These are phyloP conservation scores for Mycena kentingensis DNA, from an alignment of 768 basidiomycete species.

Conservation along the genomic window DNA sequence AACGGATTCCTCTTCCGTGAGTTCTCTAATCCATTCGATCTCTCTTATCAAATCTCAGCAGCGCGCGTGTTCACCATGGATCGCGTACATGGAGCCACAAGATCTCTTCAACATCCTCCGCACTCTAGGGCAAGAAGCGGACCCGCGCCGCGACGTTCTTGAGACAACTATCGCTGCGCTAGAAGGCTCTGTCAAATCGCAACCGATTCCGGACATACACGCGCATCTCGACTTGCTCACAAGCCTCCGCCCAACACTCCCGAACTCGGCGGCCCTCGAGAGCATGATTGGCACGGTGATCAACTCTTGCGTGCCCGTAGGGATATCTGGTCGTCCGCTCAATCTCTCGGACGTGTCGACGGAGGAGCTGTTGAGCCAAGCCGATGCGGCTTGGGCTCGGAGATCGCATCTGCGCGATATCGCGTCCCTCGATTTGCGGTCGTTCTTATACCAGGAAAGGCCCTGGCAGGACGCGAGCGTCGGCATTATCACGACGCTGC, in stretches of 20 bases:
- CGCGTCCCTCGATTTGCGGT: slow-evolving; percentile 28
- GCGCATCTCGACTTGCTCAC: slow-evolving; percentile 41
- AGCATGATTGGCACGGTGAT: slow-evolving; percentile 48
- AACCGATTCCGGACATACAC: slow-evolving; percentile 31
- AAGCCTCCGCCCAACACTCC: slow-evolving; percentile 35
- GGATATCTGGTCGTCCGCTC: slow-evolving; percentile 32
- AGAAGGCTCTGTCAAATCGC: slow-evolving; percentile 22
- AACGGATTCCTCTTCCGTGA: slow-evolving; percentile 19
- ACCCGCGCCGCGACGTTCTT: slow-evolving; percentile 28
- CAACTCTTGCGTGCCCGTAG: slow-evolving; percentile 41
- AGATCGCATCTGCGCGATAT: slow-evolving; percentile 23
- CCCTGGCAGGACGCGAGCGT: slow-evolving; percentile 48
- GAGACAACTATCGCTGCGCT: slow-evolving; percentile 42
- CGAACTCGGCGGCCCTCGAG: slow-evolving; percentile 43
- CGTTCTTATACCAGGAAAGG: slow-evolving; percentile 41
- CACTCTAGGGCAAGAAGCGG: slow-evolving; percentile 26
- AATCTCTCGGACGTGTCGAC: slow-evolving; percentile 20
- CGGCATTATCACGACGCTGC: slow-evolving; percentile 42
- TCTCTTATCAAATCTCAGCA: slow-evolving; percentile 21
- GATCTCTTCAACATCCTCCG: slow-evolving; percentile 50
- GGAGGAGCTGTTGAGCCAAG: slow-evolving; percentile 24
- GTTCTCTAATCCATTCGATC: neutral
- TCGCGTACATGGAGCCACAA: slow-evolving; percentile 49
- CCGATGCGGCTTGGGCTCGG: slow-evolving; percentile 38
- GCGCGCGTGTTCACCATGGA: slow-evolving; percentile 47